A percentile compares a stretch with the other conserved stretches of the same genome.
These are phyloP conservation scores for Entomortierella lignicola DNA, from an alignment of 192 early-diverging fungal species.

Conservation along the genomic window DNA sequence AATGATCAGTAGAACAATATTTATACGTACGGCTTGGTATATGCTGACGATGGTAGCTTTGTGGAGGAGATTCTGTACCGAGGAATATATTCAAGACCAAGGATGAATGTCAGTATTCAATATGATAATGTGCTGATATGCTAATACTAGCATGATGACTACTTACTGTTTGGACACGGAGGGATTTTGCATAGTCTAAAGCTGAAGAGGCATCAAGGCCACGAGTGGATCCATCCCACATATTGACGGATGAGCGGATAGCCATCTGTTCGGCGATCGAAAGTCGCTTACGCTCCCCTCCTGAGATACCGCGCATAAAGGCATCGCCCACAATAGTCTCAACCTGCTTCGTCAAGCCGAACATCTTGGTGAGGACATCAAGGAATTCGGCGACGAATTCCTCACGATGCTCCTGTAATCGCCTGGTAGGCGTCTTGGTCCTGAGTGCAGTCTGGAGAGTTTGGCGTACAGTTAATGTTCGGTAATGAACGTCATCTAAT, in stretches of 20 bases:
- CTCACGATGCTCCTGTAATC: slow-evolving; percentile 58
- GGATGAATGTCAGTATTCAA: neutral
- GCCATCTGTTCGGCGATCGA: slow-evolving; percentile 84
- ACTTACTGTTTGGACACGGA: slow-evolving; percentile 72
- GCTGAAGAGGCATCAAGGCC: slow-evolving; percentile 87
- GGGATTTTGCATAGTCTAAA: slow-evolving; percentile 80
- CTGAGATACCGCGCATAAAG: slow-evolving; percentile 82
- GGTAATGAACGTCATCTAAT: slow-evolving; percentile 78
- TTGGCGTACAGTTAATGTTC: slow-evolving; percentile 82
- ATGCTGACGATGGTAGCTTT: slow-evolving; percentile 73
- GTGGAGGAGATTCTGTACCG: slow-evolving; percentile 64
- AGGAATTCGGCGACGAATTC: slow-evolving; percentile 65
- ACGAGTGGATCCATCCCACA: slow-evolving; percentile 79
- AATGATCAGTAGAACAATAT: too few relatives aligned
- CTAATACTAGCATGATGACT: too few relatives aligned
- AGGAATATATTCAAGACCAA: neutral
- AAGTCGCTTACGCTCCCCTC: slow-evolving; percentile 83
- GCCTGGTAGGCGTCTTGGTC: slow-evolving; percentile 73
- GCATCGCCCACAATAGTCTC: slow-evolving; percentile 81
- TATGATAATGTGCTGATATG: too few relatives aligned
- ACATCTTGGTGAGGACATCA: slow-evolving; percentile 68
- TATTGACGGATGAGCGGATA: slow-evolving; percentile 61
- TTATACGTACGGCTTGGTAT: slow-evolving; percentile 78
- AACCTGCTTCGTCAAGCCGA: slow-evolving; percentile 72
- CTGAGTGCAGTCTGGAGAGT: slow-evolving; percentile 83